Evolutionary conservation across 352 stramenopile species (phyloP).

Genomic region (Phytophthora citricola): DNA sequence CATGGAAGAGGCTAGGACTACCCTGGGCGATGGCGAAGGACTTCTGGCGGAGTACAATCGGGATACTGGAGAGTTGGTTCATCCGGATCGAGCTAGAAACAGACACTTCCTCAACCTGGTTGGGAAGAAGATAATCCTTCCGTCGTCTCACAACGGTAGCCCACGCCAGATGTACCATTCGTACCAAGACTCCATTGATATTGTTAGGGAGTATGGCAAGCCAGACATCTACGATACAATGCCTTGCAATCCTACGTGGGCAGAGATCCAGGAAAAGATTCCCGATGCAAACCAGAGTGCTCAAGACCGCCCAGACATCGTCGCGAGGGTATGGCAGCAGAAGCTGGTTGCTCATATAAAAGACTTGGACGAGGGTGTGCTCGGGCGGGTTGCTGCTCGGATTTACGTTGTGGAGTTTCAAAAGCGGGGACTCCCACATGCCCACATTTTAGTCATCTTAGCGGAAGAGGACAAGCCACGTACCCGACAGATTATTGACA

Average conservation of each 20-base stretch:
- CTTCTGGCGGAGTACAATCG: too few species aligned
- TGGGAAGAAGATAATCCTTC: not conserved
- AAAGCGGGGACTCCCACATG: not conserved
- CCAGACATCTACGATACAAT: not conserved
- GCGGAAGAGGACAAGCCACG: not conserved
- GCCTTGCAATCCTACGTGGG: constrained; percentile 3
- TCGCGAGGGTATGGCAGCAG: not conserved
- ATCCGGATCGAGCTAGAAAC: not conserved
- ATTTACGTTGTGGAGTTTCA: too few species aligned
- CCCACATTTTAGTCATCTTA: not conserved
- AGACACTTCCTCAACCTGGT: not conserved
- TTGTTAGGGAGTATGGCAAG: not conserved
- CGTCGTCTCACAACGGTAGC: not conserved
- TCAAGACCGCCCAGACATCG: too few species aligned
- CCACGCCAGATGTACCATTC: not conserved
- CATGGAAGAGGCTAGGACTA: too few species aligned
- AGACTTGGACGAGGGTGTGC: not conserved
- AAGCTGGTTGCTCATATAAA: not conserved
- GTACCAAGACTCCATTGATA: not conserved
- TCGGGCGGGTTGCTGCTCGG: not conserved
- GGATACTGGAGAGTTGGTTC: too few species aligned
- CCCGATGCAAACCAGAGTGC: not conserved
- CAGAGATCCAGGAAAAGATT: not conserved
- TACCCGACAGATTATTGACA: not conserved
- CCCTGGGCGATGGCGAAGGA: too few species aligned